A percentile compares a stretch with the other conserved stretches of the same genome.
These are phyloP conservation scores for Streptanthus diversifolius DNA, from an alignment of 345 rosid species.

Conservation along the genomic window DNA sequence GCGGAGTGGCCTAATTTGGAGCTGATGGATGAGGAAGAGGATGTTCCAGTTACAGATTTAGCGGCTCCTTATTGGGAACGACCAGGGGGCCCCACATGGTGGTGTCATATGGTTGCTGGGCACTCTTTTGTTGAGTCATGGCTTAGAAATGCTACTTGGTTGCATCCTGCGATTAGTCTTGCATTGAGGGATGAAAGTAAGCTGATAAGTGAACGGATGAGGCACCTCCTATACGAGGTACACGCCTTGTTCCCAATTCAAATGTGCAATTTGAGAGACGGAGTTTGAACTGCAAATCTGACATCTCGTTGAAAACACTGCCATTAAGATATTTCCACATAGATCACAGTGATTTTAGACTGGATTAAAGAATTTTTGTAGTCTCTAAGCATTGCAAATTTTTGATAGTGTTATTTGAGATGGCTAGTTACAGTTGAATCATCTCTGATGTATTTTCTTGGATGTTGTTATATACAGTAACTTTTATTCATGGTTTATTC, in stretches of 20 bases:
- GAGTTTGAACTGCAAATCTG: background rate
- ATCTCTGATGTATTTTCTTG: background rate
- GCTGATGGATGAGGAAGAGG: constrained; percentile 52
- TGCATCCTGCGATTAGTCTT: constrained; percentile 91
- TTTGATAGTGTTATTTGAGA: background rate
- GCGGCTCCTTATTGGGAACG: constrained; percentile 95
- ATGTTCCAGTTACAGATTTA: constrained; percentile 78
- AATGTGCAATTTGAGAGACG: background rate
- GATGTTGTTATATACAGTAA: background rate
- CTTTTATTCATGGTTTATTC: background rate
- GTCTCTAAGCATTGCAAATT: background rate
- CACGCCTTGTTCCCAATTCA: background rate
- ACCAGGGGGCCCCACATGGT: constrained; percentile 88
- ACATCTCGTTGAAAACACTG: background rate
- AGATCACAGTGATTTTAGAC: background rate
- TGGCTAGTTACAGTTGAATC: background rate
- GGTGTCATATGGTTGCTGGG: constrained; percentile 83
- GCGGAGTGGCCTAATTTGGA: constrained; percentile 60
- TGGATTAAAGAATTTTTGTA: background rate
- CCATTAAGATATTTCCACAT: background rate
- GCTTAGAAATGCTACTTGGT: constrained; percentile 81
- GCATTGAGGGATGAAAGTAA: constrained; percentile 85
- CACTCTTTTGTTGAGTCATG: constrained; percentile 57
- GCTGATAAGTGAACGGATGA: constrained; percentile 92
- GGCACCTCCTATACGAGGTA: constrained; percentile 90